Base-by-base conservation (phyloP, 2,329 filamentous ascomycete species). In the Capronia epimyces region DNA sequence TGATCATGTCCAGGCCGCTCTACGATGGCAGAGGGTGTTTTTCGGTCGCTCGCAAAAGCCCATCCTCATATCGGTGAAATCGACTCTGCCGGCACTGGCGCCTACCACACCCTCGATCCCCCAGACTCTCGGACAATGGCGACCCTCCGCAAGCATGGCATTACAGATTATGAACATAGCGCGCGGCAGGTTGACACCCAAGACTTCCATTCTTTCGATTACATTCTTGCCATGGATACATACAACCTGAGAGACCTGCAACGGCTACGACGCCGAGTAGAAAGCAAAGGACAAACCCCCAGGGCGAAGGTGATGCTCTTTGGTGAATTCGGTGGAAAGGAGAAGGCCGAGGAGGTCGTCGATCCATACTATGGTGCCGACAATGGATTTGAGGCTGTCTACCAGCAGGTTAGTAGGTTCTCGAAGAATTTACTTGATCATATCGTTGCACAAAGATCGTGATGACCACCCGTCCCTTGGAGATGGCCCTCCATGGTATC, bases 21-120 rank as follows among this genome's bases (percentile, higher is more conserved):
- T 6, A 87, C 93, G 25, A 97, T 98, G 93, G 89, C 90, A 40
- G 91, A 97, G 74, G 93, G 87, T 43, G 87, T 95, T 59, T 97
- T 98, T 72, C 81, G 82, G 52, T 80, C 83, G 53, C 72, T 93
- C 34, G 50, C 53, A 9, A 55, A 60, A 49, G 45, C 46, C 18
- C 49, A 82, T 81, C 63, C 74, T 77, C 62, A 74, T 53, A 81
- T 96, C 64, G 73, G 72, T 13, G 73, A 73, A 53, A 82, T 96
- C 60, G 93, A 97, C 69, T 94, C 87, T 7, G 93, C 88, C 67
- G 93, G 93, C 43, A 98, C 93, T 15, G 87, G 81, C 45, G 88
- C 84, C 39, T 97, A 96, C 67, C 93, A 98, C 66, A 74, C 79
- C 22, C 86, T 86, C 56, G 81, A 86, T 43, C 70, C 75, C 1